Evolutionary conservation across 2,329 filamentous ascomycete genomes (phyloP).

Genomic region (Parasarocladium wereldwijsianum): DNA sequence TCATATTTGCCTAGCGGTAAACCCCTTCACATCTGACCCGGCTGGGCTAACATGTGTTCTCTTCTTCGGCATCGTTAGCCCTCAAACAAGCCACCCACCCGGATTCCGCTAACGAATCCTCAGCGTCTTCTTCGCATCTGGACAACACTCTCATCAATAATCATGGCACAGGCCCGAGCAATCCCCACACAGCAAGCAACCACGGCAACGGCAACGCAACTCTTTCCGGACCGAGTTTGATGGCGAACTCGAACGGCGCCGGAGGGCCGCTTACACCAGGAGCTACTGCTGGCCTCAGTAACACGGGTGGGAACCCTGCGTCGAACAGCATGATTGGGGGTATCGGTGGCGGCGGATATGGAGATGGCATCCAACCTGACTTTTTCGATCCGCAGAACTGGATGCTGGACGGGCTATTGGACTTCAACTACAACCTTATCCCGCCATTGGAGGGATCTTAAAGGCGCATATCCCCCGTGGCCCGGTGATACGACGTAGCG

Average conservation of each 20-base stretch:
- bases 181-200: slow-evolving; percentile 12
- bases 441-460: slow-evolving; percentile 38
- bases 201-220: slow-evolving; percentile 10
- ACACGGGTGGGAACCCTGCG: slow-evolving; percentile 15
- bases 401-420: slow-evolving; percentile 77
- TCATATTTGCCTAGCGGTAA: no score
- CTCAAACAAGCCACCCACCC: slow-evolving; percentile 79
- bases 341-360: slow-evolving; percentile 41
- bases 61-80: slow-evolving; percentile 25
- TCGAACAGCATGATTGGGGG: slow-evolving; percentile 32
- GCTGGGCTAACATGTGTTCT: no score
- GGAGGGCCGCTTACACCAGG: slow-evolving; percentile 40
- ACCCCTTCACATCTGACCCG: no score
- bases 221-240: slow-evolving; percentile 5
- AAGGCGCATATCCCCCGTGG: slow-evolving; percentile 2
- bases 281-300: slow-evolving; percentile 29
- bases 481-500: not conserved
- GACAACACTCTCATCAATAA: slow-evolving; percentile 42
- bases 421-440: slow-evolving; percentile 58
- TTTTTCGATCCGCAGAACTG: slow-evolving; percentile 88
- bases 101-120: slow-evolving; percentile 62
- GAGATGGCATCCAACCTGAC: slow-evolving; percentile 55
- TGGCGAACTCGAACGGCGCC: slow-evolving; percentile 34
- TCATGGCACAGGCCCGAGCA: no score
- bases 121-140: slow-evolving; percentile 50